phyloP scores from a whole-genome alignment of 2,329 filamentous ascomycete species.

The Orbilia ellipsospora region DNA sequence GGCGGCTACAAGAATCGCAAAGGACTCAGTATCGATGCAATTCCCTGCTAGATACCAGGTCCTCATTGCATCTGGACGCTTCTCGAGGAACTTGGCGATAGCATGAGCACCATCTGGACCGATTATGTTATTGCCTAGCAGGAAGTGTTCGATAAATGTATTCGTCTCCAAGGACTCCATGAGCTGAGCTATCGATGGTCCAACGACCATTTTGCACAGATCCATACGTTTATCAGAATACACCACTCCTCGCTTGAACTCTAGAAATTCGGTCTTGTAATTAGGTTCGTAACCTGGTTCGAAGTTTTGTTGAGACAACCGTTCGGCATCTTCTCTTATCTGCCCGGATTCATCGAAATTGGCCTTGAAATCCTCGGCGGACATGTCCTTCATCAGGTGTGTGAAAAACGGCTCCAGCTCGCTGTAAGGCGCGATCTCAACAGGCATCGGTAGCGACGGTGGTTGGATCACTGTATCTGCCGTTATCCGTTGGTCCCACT shows the following conservation, averaged over 20 bases:
- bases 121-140: constrained; percentile 69
- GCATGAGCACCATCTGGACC: constrained; percentile 66
- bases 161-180: constrained; percentile 67
- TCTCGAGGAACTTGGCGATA: constrained; percentile 65
- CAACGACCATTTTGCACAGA: constrained; percentile 69
- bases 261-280: constrained; percentile 61
- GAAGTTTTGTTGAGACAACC: constrained; percentile 12
- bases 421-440: constrained; percentile 60
- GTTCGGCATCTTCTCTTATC: constrained; percentile 27
- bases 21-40: constrained; percentile 65
- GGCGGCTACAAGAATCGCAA: constrained; percentile 64
- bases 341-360: constrained; percentile 34
- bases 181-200: constrained; percentile 66
- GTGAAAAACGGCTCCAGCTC: constrained; percentile 62
- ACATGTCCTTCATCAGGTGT: constrained; percentile 59
- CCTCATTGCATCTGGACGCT: constrained; percentile 66
- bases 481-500: constrained; percentile 61
- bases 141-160: constrained; percentile 66
- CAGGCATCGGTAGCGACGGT: constrained; percentile 62
- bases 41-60: constrained; percentile 71
- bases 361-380: constrained; percentile 57
- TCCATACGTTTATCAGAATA: constrained; percentile 69
- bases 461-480: constrained; percentile 60
- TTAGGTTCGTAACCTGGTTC: constrained; percentile 59
- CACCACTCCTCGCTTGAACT: constrained; percentile 64